Evolutionary conservation across 805 yeast species (phyloP), one percentile per base, ranked within the genome.

Genomic region (Metschnikowia bowlesiae): DNA sequence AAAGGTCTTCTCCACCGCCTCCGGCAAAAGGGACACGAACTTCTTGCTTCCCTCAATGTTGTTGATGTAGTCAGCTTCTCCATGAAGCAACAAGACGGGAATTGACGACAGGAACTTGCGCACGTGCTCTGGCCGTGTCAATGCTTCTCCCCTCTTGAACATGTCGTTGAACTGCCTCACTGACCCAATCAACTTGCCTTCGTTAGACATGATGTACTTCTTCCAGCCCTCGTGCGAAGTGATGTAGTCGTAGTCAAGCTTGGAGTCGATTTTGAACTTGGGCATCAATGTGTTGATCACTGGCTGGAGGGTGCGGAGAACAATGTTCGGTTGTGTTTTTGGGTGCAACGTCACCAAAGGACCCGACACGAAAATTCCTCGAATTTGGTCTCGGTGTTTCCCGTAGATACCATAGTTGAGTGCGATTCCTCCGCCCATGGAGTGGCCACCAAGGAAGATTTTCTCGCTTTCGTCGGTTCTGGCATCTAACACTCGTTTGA

Each of bases 351-450:
- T 50, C 37, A 87, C 71, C 53, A 84, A 73, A 1, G 96, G 95
- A 1, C 83, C 89, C 33, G 77, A 68, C 0, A 72, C 76, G 37
- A 76, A 65, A 40, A 79, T 73, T 0, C 80, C 81, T 33, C 70
- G 66, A 28, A 87, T 52, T 16, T 72, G 57, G 29, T 76, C 73
- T 41, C 67, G 72, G 59, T 74, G 67, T 51, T 70, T 76, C 2
- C 91, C 91, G 32, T 62, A 61, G 35, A 80, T 73, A 3, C 80
- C 82, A 62, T 87, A 86, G 63, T 83, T 84, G 50, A 87, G 67
- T 0, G 70, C 71, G 46, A 87, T 81, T 0, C 85, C 91, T 18
- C 92, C 92, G 46, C 96, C 96, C 91, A 87, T 85, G 8, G 90
- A 85, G 56, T 83, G 89, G 1, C 92, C 90, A 60, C 78, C 70